A percentile compares a stretch with the other conserved stretches of the same genome.
phyloP scores from a whole-genome alignment of 257 asterid species.

The Eucommia ulmoides region DNA sequence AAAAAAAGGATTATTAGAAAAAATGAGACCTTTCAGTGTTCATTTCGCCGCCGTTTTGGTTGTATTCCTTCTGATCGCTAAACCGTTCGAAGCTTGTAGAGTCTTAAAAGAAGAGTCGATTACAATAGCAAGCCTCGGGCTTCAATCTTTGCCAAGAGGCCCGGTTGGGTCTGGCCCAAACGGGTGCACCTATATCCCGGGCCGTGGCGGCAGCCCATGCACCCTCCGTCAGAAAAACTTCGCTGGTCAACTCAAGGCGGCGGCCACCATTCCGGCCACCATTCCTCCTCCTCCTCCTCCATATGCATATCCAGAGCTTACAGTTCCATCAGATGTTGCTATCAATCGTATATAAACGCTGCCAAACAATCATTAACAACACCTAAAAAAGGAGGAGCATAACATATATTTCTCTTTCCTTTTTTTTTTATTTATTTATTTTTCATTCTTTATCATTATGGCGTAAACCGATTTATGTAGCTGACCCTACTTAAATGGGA shows the following conservation, averaged over 20 bases:
- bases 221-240: neutral
- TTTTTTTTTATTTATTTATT: too few relatives aligned
- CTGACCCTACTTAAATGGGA: neutral
- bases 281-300: neutral
- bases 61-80: too few relatives aligned
- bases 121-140: too few relatives aligned
- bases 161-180: neutral
- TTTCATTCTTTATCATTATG: neutral
- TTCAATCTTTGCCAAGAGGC: neutral
- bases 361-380: neutral
- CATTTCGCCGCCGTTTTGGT: too few relatives aligned
- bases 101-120: too few relatives aligned
- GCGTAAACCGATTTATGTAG: too few relatives aligned
- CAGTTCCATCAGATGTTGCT: neutral
- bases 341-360: neutral
- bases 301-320: neutral
- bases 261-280: too few relatives aligned
- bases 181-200: neutral
- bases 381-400: neutral
- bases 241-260: neutral
- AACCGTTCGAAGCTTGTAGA: too few relatives aligned
- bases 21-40: too few relatives aligned
- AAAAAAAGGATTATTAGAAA: too few relatives aligned
- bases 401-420: too few relatives aligned
- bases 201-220: neutral